phyloP scores from a whole-genome alignment of 169 alveolate genomes.

The Plasmodium vivax region DNA sequence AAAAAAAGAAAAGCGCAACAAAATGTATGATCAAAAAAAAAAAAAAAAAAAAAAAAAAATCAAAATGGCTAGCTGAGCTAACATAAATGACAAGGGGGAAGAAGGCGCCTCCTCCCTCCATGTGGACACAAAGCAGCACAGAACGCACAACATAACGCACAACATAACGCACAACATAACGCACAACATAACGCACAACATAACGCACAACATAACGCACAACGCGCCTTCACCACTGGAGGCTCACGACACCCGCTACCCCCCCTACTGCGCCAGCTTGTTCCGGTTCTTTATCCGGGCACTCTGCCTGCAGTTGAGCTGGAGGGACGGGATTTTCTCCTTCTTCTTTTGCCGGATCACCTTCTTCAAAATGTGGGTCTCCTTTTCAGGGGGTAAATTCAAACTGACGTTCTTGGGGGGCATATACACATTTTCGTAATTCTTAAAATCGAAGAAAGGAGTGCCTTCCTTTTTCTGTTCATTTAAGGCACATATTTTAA shows the following conservation, averaged over 20 bases:
- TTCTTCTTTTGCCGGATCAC: constrained; percentile 42
- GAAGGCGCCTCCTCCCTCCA: not conserved
- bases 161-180: not conserved
- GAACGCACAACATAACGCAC: not conserved
- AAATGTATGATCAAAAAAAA: constrained; percentile 2
- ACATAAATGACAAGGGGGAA: not conserved
- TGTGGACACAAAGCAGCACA: not conserved
- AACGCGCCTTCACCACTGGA: not conserved
- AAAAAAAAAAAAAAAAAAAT: constrained; percentile 9
- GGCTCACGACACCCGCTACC: not conserved
- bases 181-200: not conserved
- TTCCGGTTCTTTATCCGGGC: constrained; percentile 25
- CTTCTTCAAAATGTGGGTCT: constrained; percentile 16
- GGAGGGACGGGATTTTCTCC: constrained; percentile 33
- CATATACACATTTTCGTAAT: constrained; percentile 33
- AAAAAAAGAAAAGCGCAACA: not conserved
- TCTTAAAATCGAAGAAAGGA: not conserved
- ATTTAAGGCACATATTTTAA: constrained; percentile 34
- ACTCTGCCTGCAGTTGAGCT: constrained; percentile 34
- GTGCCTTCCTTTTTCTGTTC: constrained; percentile 17
- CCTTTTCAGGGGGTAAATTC: constrained; percentile 23
- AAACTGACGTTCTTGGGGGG: constrained; percentile 52
- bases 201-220: not conserved
- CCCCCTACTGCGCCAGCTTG: not conserved
- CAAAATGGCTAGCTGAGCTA: not conserved